A percentile compares a stretch with the other conserved stretches of the same genome.
Evolutionary conservation across 257 asterid species (phyloP).

Genomic region (Fraxinus anomala): DNA sequence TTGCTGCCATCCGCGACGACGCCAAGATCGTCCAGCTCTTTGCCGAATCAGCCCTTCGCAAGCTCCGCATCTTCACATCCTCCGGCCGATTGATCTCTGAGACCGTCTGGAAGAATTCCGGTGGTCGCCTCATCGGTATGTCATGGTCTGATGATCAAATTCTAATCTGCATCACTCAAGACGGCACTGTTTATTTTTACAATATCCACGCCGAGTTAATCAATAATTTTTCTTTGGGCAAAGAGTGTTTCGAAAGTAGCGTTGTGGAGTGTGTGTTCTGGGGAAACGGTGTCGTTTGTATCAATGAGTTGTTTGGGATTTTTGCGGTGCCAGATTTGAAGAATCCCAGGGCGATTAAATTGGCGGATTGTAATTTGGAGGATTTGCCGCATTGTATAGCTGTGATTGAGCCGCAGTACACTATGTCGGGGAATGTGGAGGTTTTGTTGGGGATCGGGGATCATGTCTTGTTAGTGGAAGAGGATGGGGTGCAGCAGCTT

Average conservation of each 20-base stretch:
- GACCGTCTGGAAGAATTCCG: constrained; percentile 88
- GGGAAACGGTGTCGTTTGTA: constrained; percentile 89
- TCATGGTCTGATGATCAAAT: constrained; percentile 87
- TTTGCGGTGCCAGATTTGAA: constrained; percentile 77
- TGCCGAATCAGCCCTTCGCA: constrained; percentile 91
- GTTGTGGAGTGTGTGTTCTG: constrained; percentile 88
- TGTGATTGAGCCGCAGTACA: constrained; percentile 92
- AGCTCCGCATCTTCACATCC: constrained; percentile 88
- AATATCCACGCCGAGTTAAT: constrained; percentile 65
- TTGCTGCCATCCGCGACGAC: constrained; percentile 94
- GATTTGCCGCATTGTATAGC: constrained; percentile 88
- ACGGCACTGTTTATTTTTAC: constrained; percentile 78
- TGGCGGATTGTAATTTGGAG: constrained; percentile 78
- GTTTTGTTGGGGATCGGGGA: constrained; percentile 80
- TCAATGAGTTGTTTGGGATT: constrained; percentile 75
- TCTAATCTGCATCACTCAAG: constrained; percentile 81
- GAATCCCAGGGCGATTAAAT: constrained; percentile 56
- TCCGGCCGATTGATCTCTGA: constrained; percentile 78
- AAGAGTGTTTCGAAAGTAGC: constrained; percentile 67
- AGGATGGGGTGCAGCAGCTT: constrained; percentile 78
- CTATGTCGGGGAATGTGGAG: constrained; percentile 96
- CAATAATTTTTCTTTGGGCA: constrained; percentile 59
- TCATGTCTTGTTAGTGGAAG: constrained; percentile 78
- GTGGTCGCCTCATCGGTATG: constrained; percentile 84
- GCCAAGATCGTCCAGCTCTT: constrained; percentile 92